phyloP scores from a whole-genome alignment of 2,329 filamentous ascomycete species.

The Penicillium sp. region DNA sequence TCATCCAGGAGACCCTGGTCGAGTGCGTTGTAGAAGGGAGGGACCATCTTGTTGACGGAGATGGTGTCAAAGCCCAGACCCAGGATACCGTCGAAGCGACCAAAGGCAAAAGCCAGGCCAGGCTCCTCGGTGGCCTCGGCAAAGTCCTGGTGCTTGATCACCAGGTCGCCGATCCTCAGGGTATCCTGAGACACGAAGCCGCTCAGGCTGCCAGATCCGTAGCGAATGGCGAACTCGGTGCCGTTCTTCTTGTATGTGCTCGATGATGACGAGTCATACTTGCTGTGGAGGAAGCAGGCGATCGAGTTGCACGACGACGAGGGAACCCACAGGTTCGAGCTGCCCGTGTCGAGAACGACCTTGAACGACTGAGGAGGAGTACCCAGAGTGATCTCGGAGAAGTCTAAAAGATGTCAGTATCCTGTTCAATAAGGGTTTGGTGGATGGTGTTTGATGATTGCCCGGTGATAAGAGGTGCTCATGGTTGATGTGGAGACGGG shows the following conservation, averaged over 20 bases:
- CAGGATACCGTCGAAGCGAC: constrained; percentile 94
- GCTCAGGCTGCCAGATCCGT: constrained; percentile 90
- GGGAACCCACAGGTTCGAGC: constrained; percentile 98
- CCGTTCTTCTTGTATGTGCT: constrained; percentile 95
- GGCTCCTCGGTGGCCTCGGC: constrained; percentile 96
- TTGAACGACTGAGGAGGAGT: constrained; percentile 95
- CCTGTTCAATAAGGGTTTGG: background rate
- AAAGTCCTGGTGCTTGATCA: constrained; percentile 87
- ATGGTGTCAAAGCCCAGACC: constrained; percentile 94
- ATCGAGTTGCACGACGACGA: constrained; percentile 89
- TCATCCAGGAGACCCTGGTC: constrained; percentile 88
- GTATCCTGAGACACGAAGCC: constrained; percentile 92
- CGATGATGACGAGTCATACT: constrained; percentile 90
- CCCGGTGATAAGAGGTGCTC: background rate
- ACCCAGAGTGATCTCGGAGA: constrained; percentile 92
- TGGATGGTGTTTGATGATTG: background rate
- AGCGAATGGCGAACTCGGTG: constrained; percentile 85
- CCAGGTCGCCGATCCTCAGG: constrained; percentile 84
- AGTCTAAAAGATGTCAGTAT: constrained; percentile 63
- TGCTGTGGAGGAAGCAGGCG: constrained; percentile 95
- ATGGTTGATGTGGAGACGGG: background rate
- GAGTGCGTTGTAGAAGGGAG: constrained; percentile 95
- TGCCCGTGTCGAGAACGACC: constrained; percentile 96
- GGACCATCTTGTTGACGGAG: constrained; percentile 92
- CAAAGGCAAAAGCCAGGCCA: constrained; percentile 95